phyloP scores from a whole-genome alignment of 257 asterid genomes.

The Lycium barbarum region DNA sequence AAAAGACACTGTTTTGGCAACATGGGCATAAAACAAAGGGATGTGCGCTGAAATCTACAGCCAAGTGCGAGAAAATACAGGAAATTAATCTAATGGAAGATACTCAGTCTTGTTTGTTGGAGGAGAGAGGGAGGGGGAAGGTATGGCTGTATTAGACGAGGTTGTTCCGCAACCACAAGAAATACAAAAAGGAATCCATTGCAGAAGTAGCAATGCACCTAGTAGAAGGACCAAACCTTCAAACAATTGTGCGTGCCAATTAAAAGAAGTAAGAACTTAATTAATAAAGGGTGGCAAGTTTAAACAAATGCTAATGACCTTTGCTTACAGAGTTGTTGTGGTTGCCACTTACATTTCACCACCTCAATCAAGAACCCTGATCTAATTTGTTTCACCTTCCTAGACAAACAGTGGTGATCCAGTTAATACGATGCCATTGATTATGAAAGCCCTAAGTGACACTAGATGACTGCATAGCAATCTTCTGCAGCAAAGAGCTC shows the following conservation, averaged over 20 bases:
- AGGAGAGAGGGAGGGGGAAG: background rate
- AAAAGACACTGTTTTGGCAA: background rate
- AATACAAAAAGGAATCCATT: background rate
- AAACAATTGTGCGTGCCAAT: background rate
- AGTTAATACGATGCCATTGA: background rate
- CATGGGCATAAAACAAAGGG: background rate
- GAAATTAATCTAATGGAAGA: background rate
- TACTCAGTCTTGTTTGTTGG: background rate
- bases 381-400: background rate
- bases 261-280: background rate
- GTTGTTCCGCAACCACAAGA: background rate
- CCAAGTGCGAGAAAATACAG: background rate
- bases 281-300: background rate
- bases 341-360: background rate
- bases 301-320: conserved; percentile 19
- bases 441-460: background rate
- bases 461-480: background rate
- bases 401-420: background rate
- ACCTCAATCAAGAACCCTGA: conserved; percentile 14
- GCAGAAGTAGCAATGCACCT: conserved; percentile 5
- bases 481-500: background rate
- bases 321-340: conserved; percentile 5
- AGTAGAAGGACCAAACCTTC: background rate
- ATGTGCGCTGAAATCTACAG: background rate
- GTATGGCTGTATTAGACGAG: background rate